Conservation (phyloP, 2,329 filamentous ascomycete species). For the Emmonsiellopsis sp. region DNA sequence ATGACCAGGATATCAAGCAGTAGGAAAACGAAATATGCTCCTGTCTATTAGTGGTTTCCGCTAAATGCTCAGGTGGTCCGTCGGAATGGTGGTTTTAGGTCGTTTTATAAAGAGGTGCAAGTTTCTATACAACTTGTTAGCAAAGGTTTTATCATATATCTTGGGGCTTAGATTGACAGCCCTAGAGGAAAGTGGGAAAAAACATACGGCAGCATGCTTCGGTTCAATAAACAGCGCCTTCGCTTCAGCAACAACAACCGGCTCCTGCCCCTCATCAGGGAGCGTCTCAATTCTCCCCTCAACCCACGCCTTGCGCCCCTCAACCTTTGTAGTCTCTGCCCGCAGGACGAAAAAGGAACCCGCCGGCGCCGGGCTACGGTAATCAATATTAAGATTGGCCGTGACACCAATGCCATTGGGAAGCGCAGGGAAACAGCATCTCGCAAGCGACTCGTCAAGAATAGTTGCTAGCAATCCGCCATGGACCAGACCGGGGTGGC, state of each 20-base stretch:
- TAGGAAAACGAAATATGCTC: too few species aligned
- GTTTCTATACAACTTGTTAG: conserved; percentile 1
- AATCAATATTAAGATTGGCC: conserved; percentile 52
- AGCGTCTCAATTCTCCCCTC: conserved; percentile 27
- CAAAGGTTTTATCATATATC: background rate
- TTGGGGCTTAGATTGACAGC: background rate
- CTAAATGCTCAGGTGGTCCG: too few species aligned
- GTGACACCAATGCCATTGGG: conserved; percentile 46
- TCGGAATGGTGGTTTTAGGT: conserved; percentile 3
- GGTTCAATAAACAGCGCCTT: conserved; percentile 52
- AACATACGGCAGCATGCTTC: conserved; percentile 60
- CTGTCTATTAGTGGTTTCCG: too few species aligned
- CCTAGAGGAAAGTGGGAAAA: background rate
- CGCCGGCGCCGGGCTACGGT: conserved; percentile 52
- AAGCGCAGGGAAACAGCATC: conserved; percentile 47
- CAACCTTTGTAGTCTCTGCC: conserved; percentile 34
- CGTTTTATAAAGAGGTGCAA: conserved; percentile 13
- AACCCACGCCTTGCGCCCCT: conserved; percentile 32
- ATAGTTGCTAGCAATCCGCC: conserved; percentile 62
- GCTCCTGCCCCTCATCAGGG: conserved; percentile 65
- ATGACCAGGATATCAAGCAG: too few species aligned
- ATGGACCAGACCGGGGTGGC: conserved; percentile 65
- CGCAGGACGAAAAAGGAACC: conserved; percentile 52
- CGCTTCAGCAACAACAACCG: conserved; percentile 53
- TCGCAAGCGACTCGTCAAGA: conserved; percentile 59